Conservation (phyloP, 345 rosid genomes). For the Geranium brycei region DNA sequence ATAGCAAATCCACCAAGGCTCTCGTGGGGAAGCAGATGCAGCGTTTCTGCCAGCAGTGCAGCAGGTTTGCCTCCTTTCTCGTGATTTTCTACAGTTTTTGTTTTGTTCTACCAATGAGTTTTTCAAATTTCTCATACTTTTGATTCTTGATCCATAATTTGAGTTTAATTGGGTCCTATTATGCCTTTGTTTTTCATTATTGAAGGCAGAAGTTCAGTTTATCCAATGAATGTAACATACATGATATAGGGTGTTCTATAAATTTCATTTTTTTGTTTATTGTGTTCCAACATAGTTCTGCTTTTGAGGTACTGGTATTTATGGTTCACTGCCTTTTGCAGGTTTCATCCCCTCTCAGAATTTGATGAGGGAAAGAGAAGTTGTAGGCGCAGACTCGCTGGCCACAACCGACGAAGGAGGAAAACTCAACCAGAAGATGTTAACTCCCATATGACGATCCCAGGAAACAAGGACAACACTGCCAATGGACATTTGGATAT, state of each 20-base stretch:
- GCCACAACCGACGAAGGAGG: constrained; percentile 65
- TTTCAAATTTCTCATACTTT: too few relatives aligned
- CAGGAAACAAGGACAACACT: constrained; percentile 26
- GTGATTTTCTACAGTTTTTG: not conserved
- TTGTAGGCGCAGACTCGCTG: constrained; percentile 80
- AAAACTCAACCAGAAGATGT: constrained; percentile 72
- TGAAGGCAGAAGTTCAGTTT: too few relatives aligned
- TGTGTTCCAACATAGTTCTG: not conserved
- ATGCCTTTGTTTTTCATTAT: too few relatives aligned
- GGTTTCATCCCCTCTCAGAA: constrained; percentile 73
- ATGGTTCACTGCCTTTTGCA: constrained; percentile 13
- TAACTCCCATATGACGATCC: constrained; percentile 35
- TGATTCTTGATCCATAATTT: not conserved
- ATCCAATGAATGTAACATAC: too few relatives aligned
- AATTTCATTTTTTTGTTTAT: too few relatives aligned
- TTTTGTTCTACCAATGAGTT: not conserved
- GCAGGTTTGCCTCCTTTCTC: constrained; percentile 40
- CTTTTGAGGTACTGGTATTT: too few relatives aligned
- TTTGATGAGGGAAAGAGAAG: constrained; percentile 85
- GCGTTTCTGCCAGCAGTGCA: constrained; percentile 96
- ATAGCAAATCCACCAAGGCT: constrained; percentile 73
- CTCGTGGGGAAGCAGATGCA: constrained; percentile 82
- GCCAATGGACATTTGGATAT: constrained; percentile 42
- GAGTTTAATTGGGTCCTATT: not conserved
- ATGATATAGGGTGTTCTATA: too few relatives aligned